Base-by-base conservation (phyloP, 2,329 filamentous ascomycete species). In the Colletotrichum sp. region DNA sequence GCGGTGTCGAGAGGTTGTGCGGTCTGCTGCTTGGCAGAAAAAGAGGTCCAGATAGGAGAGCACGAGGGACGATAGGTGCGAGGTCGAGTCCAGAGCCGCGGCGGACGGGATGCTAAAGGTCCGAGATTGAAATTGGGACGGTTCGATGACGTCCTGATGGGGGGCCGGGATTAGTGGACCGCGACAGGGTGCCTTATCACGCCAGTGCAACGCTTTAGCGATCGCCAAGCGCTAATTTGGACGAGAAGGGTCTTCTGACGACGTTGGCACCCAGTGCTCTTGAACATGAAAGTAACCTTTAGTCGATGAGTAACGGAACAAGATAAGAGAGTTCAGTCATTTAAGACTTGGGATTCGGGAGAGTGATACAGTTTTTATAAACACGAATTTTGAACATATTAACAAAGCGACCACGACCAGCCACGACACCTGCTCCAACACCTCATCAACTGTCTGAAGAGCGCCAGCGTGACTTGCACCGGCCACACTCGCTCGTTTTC, bases 101-200 rank as follows among this genome's bases (percentile, higher is more conserved):
- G 69, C 61, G 69, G 43, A 59, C 73, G 73, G 73, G 38, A 48
- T n/a, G 48, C 73, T n/a, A 48, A 68, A 73, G 63, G 69, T 64
- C 69, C 73, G 73, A 73, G 58, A 75, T 64, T 73, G 73, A 64
- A 73, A 75, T 64, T 69, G 69, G 73, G 69, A 75, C 63, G 69
- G 48, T 52, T 75, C 73, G 73, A 75, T 75, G 73, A 75, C 73
- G 73, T 75, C 70, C 73, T 69, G 32, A 63, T 38, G 73, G 70
- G 69, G 69, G 56, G 26, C 24, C 62, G 64, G 38, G 58, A 72
- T 75, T 72, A 75, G 69, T 55, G 30, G 69, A 63, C 38, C 61
- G 72, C 56, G 69, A 38, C 66, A 64, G 43, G 68, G 69, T 72
- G 28, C 34, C 58, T 75, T 69, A 64, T 73, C 69, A 52, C 14